Evolutionary conservation across 768 basidiomycete species (phyloP).

Genomic region (Pleurotus eryngii): DNA sequence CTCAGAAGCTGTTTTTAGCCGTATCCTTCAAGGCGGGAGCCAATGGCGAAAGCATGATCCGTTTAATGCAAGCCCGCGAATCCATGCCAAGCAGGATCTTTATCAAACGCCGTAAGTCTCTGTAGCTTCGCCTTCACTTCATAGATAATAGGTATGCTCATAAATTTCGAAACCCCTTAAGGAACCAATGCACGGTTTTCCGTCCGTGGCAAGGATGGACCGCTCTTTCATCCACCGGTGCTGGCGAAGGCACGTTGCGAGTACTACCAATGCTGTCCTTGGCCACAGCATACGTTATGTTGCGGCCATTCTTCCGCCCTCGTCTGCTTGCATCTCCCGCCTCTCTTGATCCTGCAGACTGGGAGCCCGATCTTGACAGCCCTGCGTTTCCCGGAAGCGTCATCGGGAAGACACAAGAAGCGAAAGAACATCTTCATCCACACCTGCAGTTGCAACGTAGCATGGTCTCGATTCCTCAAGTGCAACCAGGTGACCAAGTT

Average conservation of each 20-base stretch:
- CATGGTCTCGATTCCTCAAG: constrained; percentile 56
- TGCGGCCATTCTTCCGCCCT: constrained; percentile 65
- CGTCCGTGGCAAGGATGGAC: constrained; percentile 61
- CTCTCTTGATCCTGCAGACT: constrained; percentile 44
- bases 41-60: constrained; percentile 49
- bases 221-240: constrained; percentile 49
- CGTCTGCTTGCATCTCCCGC: constrained; percentile 11
- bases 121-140: neutral
- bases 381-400: constrained; percentile 53
- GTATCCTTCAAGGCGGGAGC: constrained; percentile 40
- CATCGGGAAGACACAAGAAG: constrained; percentile 52
- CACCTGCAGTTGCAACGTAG: constrained; percentile 53
- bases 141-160: neutral
- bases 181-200: constrained; percentile 52
- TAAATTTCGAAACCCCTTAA: constrained; percentile 15
- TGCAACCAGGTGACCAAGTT: constrained; percentile 64
- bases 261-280: constrained; percentile 58
- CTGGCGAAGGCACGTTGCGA: constrained; percentile 58
- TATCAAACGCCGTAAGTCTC: constrained; percentile 57
- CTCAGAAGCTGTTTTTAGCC: constrained; percentile 40
- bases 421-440: constrained; percentile 55
- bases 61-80: constrained; percentile 43
- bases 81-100: constrained; percentile 55
- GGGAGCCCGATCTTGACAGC: constrained; percentile 51
- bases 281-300: constrained; percentile 56